Evolutionary conservation across 169 alveolate genomes (phyloP).

Genomic region (Neospora caninum): DNA sequence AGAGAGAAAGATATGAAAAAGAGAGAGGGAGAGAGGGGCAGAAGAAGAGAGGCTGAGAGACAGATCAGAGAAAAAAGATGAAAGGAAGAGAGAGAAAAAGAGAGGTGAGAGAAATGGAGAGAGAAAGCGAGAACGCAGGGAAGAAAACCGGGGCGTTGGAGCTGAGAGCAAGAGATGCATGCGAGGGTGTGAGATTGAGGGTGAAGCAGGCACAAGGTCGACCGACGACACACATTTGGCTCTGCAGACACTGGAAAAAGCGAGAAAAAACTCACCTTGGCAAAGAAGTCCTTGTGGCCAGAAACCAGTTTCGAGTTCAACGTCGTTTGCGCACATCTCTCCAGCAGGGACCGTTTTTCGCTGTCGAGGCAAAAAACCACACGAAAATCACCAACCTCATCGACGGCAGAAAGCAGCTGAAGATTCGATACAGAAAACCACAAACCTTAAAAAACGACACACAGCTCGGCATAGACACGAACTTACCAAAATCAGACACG

Average conservation of each 20-base stretch:
- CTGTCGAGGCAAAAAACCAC: slow-evolving; percentile 18
- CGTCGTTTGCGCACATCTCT: slow-evolving; percentile 98
- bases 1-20: background rate
- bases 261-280: slow-evolving; percentile 71
- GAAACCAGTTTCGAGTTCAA: slow-evolving; percentile 95
- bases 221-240: no score
- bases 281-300: slow-evolving; percentile 93
- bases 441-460: no score
- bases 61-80: background rate
- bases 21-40: background rate
- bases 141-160: no score
- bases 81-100: background rate
- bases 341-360: slow-evolving; percentile 86
- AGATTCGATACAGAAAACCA: no score
- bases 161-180: no score
- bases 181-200: no score
- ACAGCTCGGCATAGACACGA: no score
- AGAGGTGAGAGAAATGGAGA: background rate
- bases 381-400: background rate
- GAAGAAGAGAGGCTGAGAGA: no score
- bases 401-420: no score
- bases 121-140: background rate
- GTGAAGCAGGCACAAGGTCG: no score
- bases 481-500: no score
- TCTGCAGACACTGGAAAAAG: no score